Conservation (phyloP, 2,329 filamentous ascomycete genomes). For the Cercospora zeina region DNA sequence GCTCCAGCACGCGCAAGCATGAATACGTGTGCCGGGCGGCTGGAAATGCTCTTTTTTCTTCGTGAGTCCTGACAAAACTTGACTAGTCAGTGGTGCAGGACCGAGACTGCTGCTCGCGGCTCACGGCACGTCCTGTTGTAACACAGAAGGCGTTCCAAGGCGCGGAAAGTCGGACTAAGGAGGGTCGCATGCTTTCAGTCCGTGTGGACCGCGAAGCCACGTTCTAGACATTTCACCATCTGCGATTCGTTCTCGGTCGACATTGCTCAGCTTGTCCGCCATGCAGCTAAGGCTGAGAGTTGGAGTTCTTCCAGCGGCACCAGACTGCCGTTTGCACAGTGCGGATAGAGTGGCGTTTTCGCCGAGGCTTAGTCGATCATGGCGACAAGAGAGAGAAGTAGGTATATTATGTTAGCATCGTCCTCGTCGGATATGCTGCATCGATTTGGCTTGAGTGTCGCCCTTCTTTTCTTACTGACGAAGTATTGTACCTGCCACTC, state of each 20-base stretch:
- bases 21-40: conserved; percentile 8
- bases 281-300: neutral
- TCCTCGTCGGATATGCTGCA: neutral
- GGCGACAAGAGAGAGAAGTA: neutral
- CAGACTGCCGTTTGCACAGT: conserved; percentile 1
- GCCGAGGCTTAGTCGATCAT: conserved; percentile 9
- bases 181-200: conserved; percentile 8
- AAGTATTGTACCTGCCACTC: conserved; percentile 17
- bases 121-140: conserved; percentile 11
- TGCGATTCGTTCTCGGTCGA: conserved; percentile 8
- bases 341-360: conserved; percentile 10
- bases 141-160: neutral
- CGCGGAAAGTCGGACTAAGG: conserved; percentile 4
- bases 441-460: neutral
- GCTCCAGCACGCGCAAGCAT: conserved; percentile 7
- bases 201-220: conserved; percentile 1
- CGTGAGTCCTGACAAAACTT: conserved; percentile 1
- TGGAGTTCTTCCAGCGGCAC: conserved; percentile 1
- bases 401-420: conserved; percentile 10
- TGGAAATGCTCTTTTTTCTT: neutral
- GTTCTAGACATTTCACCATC: neutral
- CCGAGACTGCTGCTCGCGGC: conserved; percentile 7
- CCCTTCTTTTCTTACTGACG: conserved; percentile 4
- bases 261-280: conserved; percentile 7
- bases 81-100: conserved; percentile 16